Evolutionary conservation across 345 rosid species (phyloP).

Genomic region (Moringa oleifera): DNA sequence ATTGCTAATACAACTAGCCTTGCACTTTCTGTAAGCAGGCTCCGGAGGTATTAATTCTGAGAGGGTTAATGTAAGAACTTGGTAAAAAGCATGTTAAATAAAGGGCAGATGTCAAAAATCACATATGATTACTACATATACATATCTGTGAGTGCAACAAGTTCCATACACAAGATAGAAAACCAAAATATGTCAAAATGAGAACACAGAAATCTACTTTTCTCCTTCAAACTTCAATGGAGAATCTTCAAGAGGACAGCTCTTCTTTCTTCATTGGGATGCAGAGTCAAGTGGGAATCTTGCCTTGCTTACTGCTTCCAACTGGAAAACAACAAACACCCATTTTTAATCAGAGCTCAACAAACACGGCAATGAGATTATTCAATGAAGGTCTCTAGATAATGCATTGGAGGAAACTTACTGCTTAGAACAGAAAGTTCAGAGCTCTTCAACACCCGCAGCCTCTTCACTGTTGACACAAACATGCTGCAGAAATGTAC

Average conservation of each 20-base stretch:
- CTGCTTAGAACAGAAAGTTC: conserved; percentile 50
- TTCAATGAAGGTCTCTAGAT: background rate
- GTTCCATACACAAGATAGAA: conserved; percentile 16
- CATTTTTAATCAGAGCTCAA: background rate
- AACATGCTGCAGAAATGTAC: conserved; percentile 77
- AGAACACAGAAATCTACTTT: conserved; percentile 10
- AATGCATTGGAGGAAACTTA: conserved; percentile 14
- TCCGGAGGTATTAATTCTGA: too few relatives aligned
- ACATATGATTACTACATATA: background rate
- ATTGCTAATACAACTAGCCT: too few relatives aligned
- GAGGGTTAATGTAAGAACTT: background rate
- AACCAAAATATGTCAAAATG: conserved; percentile 21
- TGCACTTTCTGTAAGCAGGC: too few relatives aligned
- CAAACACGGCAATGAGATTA: background rate
- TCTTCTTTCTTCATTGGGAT: conserved; percentile 4
- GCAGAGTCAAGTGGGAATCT: conserved; percentile 15
- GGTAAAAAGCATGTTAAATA: background rate
- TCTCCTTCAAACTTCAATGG: conserved; percentile 18
- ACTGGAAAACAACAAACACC: conserved; percentile 21
- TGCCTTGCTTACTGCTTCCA: conserved; percentile 37
- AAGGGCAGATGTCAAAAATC: background rate
- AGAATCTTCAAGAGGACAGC: conserved; percentile 18
- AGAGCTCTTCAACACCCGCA: conserved; percentile 82
- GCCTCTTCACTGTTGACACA: conserved; percentile 82
- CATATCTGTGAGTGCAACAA: conserved; percentile 10